These are phyloP conservation scores for Pythium coloratum DNA, from an alignment of 352 stramenopile genomes.

Conservation along the genomic window DNA sequence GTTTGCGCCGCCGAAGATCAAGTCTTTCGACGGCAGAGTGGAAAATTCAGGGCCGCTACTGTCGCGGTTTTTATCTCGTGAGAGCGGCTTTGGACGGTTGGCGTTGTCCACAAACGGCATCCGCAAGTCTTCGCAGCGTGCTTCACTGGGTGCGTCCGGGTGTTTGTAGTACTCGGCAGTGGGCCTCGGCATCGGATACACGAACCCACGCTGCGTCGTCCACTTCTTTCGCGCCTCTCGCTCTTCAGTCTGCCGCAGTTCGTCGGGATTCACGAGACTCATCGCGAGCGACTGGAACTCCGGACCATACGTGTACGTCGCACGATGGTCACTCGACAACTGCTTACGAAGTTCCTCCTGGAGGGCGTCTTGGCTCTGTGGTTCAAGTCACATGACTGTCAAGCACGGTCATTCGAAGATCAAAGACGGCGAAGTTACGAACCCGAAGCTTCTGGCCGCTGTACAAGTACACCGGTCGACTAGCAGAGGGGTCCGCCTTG, in stretches of 20 bases:
- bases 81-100: constrained; percentile 65
- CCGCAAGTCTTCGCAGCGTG: constrained; percentile 80
- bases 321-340: constrained; percentile 53
- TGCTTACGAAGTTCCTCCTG: constrained; percentile 76
- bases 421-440: constrained; percentile 8
- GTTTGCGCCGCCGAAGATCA: constrained; percentile 87
- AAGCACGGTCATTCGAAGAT: neutral
- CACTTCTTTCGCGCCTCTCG: constrained; percentile 52
- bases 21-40: constrained; percentile 83
- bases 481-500: neutral
- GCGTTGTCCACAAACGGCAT: constrained; percentile 86
- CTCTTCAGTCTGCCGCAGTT: constrained; percentile 52
- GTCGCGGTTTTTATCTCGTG: constrained; percentile 32
- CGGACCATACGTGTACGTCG: constrained; percentile 84
- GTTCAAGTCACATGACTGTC: neutral
- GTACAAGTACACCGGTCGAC: constrained; percentile 77
- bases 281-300: constrained; percentile 88
- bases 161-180: constrained; percentile 76
- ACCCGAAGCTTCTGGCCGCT: constrained; percentile 85
- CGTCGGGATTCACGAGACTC: constrained; percentile 75
- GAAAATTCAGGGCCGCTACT: constrained; percentile 55
- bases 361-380: constrained; percentile 77
- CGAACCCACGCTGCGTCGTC: constrained; percentile 86
- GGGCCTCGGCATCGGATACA: constrained; percentile 77
- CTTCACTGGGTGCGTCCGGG: constrained; percentile 63